A percentile compares a stretch with the other conserved stretches of the same genome.
Conservation (phyloP, 495 filamentous ascomycete genomes). For the Podospora pseudopauciseta region DNA sequence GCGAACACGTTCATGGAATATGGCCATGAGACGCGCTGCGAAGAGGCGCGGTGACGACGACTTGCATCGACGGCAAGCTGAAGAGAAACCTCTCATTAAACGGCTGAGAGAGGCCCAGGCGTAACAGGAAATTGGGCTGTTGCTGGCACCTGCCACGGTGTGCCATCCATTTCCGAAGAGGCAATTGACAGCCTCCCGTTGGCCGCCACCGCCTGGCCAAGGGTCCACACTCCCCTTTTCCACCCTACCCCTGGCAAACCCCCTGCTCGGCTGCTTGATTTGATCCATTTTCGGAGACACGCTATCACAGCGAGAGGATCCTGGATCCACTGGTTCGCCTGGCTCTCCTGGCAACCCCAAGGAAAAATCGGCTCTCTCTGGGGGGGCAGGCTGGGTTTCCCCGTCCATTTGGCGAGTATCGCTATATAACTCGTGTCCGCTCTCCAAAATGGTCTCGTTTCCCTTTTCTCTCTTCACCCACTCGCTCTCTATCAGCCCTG, state of each 20-base stretch:
- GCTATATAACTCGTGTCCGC: constrained; percentile 40
- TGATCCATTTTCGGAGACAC: constrained; percentile 17
- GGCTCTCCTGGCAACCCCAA: neutral
- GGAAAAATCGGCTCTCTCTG: constrained; percentile 11
- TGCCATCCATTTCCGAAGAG: constrained; percentile 10
- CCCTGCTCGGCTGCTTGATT: constrained; percentile 8
- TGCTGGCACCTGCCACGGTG: neutral
- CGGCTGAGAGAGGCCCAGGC: constrained; percentile 4
- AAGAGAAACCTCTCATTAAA: constrained; percentile 12
- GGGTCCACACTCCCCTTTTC: constrained; percentile 21
- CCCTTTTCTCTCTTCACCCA: constrained; percentile 42
- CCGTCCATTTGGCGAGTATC: constrained; percentile 1
- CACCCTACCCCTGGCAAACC: constrained; percentile 11
- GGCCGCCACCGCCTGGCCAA: constrained; percentile 7
- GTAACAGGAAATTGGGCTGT: constrained; percentile 15
- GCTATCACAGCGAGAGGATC: constrained; percentile 3
- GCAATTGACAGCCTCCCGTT: constrained; percentile 9
- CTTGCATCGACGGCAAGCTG: neutral
- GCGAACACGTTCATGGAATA: neutral
- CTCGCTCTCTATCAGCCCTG: constrained; percentile 46
- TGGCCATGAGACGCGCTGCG: neutral
- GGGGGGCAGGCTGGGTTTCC: constrained; percentile 9
- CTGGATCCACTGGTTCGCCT: neutral
- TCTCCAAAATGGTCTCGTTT: constrained; percentile 29
- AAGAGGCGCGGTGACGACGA: neutral